Base-by-base conservation (phyloP, 805 yeast species). In the Cyberlindnera amylophila region DNA sequence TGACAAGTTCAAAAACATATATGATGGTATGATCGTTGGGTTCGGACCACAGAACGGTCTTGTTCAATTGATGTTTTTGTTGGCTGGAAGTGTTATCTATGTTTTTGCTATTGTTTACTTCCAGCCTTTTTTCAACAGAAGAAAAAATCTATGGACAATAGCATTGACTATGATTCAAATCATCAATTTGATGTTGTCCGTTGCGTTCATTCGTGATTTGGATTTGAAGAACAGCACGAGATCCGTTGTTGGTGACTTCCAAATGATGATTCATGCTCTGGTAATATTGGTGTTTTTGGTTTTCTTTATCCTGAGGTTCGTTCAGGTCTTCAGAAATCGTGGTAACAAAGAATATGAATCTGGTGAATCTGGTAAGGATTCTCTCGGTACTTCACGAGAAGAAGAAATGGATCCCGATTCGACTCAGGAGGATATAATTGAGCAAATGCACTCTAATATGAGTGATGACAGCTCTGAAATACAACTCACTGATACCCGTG, bases 21-120 rank as follows among this genome's bases (percentile, higher is more conserved):
- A 67, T 1, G 66, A 65, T 42, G 67, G 71, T 52, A 31, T 72
- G 17, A 54, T 74, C 0, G 64, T 77, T 32, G 78, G 79, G 0
- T 54, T 67, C 17, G 42, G 74, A 14, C 79, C 74, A 47, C 43
- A 49, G 10, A 57, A 61, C 42, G 81, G 81, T 1, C 41, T 60
- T 2, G 69, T 65, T 2, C 82, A 77, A 48, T 69, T 76, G 0
- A 46, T 61, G 3, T 34, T 68, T 13, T 54, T 75, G 23, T 54
- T 71, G 9, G 45, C 63, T 1, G 18, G 69, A 3, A 75, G 75
- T 46, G 38, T 64, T 13, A 9, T 59, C 5, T 65, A 60, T 34
- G 46, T 64, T 18, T 26, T 55, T 11, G 29, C 52, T 7, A 35
- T 66, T 28, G 18, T 64, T 4, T 27, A 44, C 18, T 51, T 46